Base-by-base conservation (phyloP, 2,329 filamentous ascomycete species). In the Xylariaceae sp. region DNA sequence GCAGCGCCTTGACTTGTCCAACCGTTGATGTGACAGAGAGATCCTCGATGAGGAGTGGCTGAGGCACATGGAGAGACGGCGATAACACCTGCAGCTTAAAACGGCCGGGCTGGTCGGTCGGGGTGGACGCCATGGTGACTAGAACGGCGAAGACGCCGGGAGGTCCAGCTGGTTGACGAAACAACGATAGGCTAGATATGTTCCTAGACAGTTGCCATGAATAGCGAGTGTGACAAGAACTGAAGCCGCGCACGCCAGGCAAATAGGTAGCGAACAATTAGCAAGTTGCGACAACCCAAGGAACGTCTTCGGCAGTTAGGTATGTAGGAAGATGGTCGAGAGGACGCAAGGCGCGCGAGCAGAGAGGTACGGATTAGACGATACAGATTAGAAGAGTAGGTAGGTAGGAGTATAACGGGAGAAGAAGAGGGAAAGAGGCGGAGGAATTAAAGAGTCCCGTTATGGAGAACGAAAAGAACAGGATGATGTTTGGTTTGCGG, bases 61-160 rank as follows among this genome's bases (percentile, higher is more conserved):
- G 75, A 55, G 76, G 78, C 10, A 84, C 80, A 42, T 78, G 79
- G 53, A 78, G 73, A 11, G 82, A 85, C 3, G 84, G 84, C 61
- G 84, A 87, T 47, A 87, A 69, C 60, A 87, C 74, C 62, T 84
- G 78, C 54, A 87, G 75, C 59, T 80, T 84, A 70, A 86, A 78
- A 54, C 62, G 65, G 37, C 57, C 55, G 54, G 67, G 60, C 54
- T 66, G 68, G 59, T 72, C 72, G 58, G 75, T 45, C 53, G 54
- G 53, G 35, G 57, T 51, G 17, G 56, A 60, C 47, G 53, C 47
- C 35, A 30, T 62, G 37, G 50, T n/a, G 48, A 18, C 18, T 15
- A n/a, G 8, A 34, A 23, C 23, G 37, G 34, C 17, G 9, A 11
- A 18, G 52, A 44, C 37, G 15, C 17, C 37, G 4, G 18, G 34